Base-by-base conservation (phyloP, 495 filamentous ascomycete species). In the Neurospora pannonica region DNA sequence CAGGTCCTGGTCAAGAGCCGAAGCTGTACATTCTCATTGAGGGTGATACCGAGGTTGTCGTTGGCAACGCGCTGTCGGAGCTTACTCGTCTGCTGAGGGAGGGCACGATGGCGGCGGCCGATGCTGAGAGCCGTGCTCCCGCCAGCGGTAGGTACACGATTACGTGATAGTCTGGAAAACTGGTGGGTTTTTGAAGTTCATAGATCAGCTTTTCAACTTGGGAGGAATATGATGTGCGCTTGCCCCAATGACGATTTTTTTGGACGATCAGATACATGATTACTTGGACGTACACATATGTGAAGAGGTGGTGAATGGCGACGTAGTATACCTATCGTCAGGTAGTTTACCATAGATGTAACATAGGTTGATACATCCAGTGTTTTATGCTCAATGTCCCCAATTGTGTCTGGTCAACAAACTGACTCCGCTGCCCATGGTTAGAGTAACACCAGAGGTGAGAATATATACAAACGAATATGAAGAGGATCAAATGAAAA, bases 21-120 rank as follows among this genome's bases (percentile, higher is more conserved):
- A 98, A 98, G 84, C 85, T 98, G 74, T 99, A 99, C 79, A 97
- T 99, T 78, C 87, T 99, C 42, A 97, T 99, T 40, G 96, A 99
- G 79, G 96, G 96, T 28, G 96, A 99, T 81, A 98, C 97, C 0
- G 96, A 99, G 81, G 83, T 97, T 70, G 91, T 94, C 71, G 96
- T 99, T 4, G 92, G 91, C 69, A 92, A 92, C 82, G 97, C 96
- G 19, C 96, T 98, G 91, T 88, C 90, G 73, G 95, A 98, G 82
- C 86, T 98, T 62, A 94, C 93, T 82, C 88, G 94, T 38, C 82
- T 98, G 75, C 84, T 98, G 70, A 93, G 91, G 82, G 96, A 98
- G 83, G 96, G 93, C n/a, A 97, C 94, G 0, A 89, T 96, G 73
- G 94, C 94, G 0, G 95, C 94, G 34, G 92, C 92, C 38, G 94